These are phyloP conservation scores for Sindora glabra DNA, from an alignment of 306 rosid species.

Conservation along the genomic window DNA sequence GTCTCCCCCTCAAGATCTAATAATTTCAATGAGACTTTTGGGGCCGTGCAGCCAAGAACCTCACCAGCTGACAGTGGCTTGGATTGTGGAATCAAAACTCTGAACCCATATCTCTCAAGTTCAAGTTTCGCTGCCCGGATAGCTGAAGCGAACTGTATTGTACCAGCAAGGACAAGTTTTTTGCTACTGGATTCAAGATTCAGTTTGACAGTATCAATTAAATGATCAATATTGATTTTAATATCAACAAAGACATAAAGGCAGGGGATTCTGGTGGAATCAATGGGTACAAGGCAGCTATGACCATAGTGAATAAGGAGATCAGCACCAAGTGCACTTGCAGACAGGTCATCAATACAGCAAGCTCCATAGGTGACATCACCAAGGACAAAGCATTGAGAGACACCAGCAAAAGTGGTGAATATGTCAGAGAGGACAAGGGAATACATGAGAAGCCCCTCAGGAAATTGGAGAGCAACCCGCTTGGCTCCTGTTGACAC, in stretches of 20 bases:
- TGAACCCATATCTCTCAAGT: constrained; percentile 34
- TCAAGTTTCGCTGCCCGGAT: constrained; percentile 39
- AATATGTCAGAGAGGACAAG: constrained; percentile 46
- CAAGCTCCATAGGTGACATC: constrained; percentile 50
- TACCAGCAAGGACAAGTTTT: constrained; percentile 40
- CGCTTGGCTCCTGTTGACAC: constrained; percentile 32
- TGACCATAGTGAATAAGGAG: no score
- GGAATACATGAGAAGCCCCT: constrained; percentile 56
- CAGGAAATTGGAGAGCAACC: constrained; percentile 48
- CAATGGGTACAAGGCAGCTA: constrained; percentile 46
- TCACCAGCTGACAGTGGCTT: no score
- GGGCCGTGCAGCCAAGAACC: constrained; percentile 57
- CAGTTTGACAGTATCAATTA: constrained; percentile 31
- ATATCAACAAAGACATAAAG: constrained; percentile 55
- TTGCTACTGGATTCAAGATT: constrained; percentile 11
- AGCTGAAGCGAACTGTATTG: constrained; percentile 53
- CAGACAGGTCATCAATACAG: constrained; percentile 48
- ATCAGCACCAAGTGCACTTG: constrained; percentile 34
- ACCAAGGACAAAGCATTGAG: no score
- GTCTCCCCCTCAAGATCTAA: constrained; percentile 11
- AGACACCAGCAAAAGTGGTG: constrained; percentile 41
- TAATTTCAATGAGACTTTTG: constrained; percentile 19
- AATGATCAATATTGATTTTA: constrained; percentile 26
- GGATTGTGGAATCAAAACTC: constrained; percentile 42
- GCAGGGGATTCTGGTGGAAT: constrained; percentile 43